These are phyloP conservation scores for Ananas comosus DNA, from an alignment of 176 grass and related monocot species.

Conservation along the genomic window DNA sequence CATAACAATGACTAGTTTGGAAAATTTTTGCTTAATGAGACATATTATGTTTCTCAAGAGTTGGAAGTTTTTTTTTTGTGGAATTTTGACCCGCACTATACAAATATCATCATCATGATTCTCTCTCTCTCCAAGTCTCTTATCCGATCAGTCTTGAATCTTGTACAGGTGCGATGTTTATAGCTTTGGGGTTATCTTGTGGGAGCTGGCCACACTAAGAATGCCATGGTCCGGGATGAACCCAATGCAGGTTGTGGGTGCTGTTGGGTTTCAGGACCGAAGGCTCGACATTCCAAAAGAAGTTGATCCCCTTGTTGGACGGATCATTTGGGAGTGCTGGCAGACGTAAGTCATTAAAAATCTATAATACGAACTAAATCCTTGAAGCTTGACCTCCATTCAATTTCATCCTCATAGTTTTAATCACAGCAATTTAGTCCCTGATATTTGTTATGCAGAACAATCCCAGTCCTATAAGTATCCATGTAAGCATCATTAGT, in stretches of 20 bases:
- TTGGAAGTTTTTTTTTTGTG: too few species aligned
- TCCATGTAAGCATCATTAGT: too few species aligned
- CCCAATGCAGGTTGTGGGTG: slow-evolving; percentile 97
- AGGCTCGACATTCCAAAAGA: slow-evolving; percentile 92
- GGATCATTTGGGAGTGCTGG: slow-evolving; percentile 93
- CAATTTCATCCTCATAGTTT: too few species aligned
- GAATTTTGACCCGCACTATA: too few species aligned
- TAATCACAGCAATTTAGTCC: too few species aligned
- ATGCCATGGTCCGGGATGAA: slow-evolving; percentile 99
- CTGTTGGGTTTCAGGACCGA: slow-evolving; percentile 91
- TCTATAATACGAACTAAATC: too few species aligned
- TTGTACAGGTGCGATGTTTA: slow-evolving; percentile 82
- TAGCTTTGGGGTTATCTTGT: slow-evolving; percentile 97
- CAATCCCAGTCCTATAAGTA: too few species aligned
- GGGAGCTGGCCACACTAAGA: slow-evolving; percentile 86
- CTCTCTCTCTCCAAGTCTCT: neutral
- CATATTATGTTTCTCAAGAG: too few species aligned
- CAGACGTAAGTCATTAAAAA: slow-evolving; percentile 53
- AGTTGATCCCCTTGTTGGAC: slow-evolving; percentile 71
- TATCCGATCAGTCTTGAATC: slow-evolving; percentile 14
- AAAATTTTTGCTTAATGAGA: too few species aligned
- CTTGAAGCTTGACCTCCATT: too few species aligned
- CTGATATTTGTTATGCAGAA: too few species aligned
- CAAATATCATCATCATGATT: neutral
- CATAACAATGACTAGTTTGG: too few species aligned